phyloP scores from a whole-genome alignment of 768 basidiomycete species.

The Phlebiopsis gigantea region DNA sequence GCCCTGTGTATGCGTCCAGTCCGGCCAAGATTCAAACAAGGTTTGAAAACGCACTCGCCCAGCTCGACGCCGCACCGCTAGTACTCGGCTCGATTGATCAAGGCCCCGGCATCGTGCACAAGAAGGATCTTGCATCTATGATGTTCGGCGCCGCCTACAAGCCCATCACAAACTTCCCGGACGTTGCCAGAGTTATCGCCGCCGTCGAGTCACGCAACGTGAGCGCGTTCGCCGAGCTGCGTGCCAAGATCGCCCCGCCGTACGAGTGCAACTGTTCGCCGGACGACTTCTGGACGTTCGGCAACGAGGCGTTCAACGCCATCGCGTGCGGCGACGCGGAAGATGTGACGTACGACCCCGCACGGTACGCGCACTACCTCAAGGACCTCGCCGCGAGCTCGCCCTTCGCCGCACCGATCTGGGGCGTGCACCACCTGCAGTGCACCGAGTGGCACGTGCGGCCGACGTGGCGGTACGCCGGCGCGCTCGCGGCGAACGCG shows the following conservation, averaged over 20 bases:
- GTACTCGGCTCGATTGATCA: not conserved
- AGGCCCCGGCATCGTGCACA: constrained; percentile 5
- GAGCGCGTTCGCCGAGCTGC: not conserved
- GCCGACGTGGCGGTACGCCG: not conserved
- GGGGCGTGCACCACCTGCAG: not conserved
- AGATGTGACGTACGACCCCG: not conserved
- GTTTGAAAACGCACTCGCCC: not conserved
- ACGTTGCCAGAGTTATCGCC: not conserved
- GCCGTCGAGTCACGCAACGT: not conserved
- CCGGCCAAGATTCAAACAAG: not conserved
- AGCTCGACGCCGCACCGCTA: not conserved
- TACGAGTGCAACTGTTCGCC: not conserved
- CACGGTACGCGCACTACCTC: not conserved
- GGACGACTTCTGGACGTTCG: not conserved
- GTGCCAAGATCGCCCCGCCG: not conserved
- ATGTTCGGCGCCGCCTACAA: constrained; percentile 13
- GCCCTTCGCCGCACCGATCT: not conserved
- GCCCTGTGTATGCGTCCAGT: constrained; percentile 12
- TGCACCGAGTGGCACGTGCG: not conserved
- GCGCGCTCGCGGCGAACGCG: not conserved
- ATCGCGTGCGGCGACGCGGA: not conserved
- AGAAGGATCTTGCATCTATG: not conserved
- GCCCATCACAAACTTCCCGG: not conserved
- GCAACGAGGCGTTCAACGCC: not conserved
- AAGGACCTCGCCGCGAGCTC: not conserved